A percentile compares a stretch with the other conserved stretches of the same genome.
Conservation (phyloP, 805 yeast species). For the Kluyveromyces wickerhamii region DNA sequence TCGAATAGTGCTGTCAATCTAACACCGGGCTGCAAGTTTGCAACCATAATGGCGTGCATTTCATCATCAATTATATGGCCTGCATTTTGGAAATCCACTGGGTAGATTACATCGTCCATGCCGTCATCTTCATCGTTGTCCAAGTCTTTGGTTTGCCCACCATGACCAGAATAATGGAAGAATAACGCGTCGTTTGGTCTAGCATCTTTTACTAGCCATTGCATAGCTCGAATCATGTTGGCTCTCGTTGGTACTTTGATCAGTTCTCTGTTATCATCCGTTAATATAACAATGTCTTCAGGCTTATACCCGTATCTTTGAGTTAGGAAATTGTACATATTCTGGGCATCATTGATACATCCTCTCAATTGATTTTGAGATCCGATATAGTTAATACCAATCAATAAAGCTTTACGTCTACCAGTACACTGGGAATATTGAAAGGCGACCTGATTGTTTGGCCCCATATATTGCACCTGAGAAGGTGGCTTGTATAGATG, state of each 20-base stretch:
- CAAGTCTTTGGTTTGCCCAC: slow-evolving; percentile 61
- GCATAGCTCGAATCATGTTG: slow-evolving; percentile 72
- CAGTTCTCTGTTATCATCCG: slow-evolving; percentile 45
- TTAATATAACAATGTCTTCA: slow-evolving; percentile 51
- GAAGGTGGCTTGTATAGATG: slow-evolving; percentile 17
- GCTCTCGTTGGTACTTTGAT: slow-evolving; percentile 52
- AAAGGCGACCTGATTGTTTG: slow-evolving; percentile 25
- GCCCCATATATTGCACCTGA: slow-evolving; percentile 17
- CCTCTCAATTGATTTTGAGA: slow-evolving; percentile 56
- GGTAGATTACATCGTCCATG: slow-evolving; percentile 63
- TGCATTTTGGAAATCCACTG: slow-evolving; percentile 57
- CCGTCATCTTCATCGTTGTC: slow-evolving; percentile 76
- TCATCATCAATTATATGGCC: slow-evolving; percentile 72
- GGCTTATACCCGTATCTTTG: slow-evolving; percentile 39
- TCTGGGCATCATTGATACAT: slow-evolving; percentile 69
- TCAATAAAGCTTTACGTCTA: slow-evolving; percentile 59
- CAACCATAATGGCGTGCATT: slow-evolving; percentile 64
- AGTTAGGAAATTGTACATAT: slow-evolving; percentile 40
- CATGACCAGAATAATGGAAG: slow-evolving; percentile 84
- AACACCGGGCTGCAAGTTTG: slow-evolving; percentile 62
- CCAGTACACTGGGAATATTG: slow-evolving; percentile 70
- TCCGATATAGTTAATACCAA: slow-evolving; percentile 76
- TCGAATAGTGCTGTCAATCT: slow-evolving; percentile 75
- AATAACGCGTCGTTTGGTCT: slow-evolving; percentile 69
- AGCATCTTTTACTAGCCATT: slow-evolving; percentile 71